Base-by-base conservation (phyloP, 2,329 filamentous ascomycete genomes). In the Ceratocystis lukuohia region DNA sequence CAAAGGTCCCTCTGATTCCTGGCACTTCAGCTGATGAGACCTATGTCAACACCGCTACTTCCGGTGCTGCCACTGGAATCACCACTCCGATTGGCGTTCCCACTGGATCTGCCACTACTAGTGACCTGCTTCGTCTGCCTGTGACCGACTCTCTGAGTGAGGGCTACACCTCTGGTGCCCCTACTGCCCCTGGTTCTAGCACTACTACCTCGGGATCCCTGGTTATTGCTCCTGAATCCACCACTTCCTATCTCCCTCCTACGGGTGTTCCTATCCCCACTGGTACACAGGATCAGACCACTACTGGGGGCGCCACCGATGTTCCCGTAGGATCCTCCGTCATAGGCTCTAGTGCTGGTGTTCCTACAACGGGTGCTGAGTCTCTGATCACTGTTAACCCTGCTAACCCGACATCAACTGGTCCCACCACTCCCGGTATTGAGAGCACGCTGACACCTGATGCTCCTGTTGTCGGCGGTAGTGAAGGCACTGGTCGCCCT, bases 231-330 rank as follows among this genome's bases (percentile, higher is more conserved):
- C 66, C 66, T 28, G 66, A 67, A 56, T 62, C 69, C 20, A 68
- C 70, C 8, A 69, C 71, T n/a, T 69, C 69, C 28, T 69, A 69
- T n/a, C 69, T 67, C 8, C 68, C 65, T 37, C 65, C 70, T 22
- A 71, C 71, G 44, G 66, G 61, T 28, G 62, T 59, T 8, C 64
- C 70, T 10, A 44, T 63, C 61, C 20, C 44, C 17, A 56, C 37
- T 1, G 37, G 37, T 41, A 41, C 37, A 5, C 3, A 41, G 37
- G 37, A 5, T 5, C 37, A 41, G 37, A 41, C 37, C 12, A 41
- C 37, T 41, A 41, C 37, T 41, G 37, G 10, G 1, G 10, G 37
- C 12, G 10, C 10, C 3, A 41, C 66, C 12, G 53, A 57, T n/a
- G 50, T 64, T 45, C 44, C 45, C 10, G 56, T 44, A 15, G 37